A percentile compares a stretch with the other conserved stretches of the same genome.
Conservation (phyloP, 495 filamentous ascomycete genomes). For the Sordaria brevicollis region DNA sequence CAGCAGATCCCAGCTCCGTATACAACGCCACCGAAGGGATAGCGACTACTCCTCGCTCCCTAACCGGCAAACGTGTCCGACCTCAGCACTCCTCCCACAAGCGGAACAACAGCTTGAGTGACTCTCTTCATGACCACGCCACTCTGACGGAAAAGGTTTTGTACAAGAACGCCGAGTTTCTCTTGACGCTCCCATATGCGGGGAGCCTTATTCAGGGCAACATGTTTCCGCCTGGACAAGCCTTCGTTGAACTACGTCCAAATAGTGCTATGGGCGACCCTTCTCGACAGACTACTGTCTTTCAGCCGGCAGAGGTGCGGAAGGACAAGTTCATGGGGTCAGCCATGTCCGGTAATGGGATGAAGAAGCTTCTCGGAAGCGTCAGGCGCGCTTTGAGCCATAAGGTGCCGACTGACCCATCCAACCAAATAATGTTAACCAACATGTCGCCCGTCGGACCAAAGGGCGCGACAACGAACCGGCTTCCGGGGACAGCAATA, state of each 20-base stretch:
- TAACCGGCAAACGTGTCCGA: constrained; percentile 43
- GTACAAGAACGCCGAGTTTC: constrained; percentile 43
- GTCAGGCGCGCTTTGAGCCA: constrained; percentile 81
- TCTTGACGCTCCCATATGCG: constrained; percentile 57
- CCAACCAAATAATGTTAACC: constrained; percentile 31
- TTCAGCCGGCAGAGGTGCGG: constrained; percentile 26
- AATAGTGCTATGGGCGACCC: constrained; percentile 33
- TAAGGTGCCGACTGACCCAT: constrained; percentile 32
- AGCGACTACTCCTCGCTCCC: constrained; percentile 40
- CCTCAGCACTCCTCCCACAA: constrained; percentile 33
- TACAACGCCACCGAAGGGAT: constrained; percentile 34
- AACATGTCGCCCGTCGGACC: constrained; percentile 42
- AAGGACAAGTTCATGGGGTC: constrained; percentile 35
- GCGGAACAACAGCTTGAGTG: constrained; percentile 55
- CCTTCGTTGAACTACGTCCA: constrained; percentile 63
- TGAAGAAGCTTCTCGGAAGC: constrained; percentile 78
- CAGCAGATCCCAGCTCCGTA: constrained; percentile 44
- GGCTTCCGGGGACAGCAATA: constrained; percentile 43
- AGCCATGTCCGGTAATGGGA: constrained; percentile 50
- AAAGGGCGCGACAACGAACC: constrained; percentile 38
- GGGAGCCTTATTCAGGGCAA: constrained; percentile 80
- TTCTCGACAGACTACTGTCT: constrained; percentile 36
- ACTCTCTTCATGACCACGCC: constrained; percentile 72
- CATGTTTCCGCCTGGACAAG: constrained; percentile 62
- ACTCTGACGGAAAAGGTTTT: constrained; percentile 36